Conservation (phyloP, 495 filamentous ascomycete species). For the Terfezia claveryi region DNA sequence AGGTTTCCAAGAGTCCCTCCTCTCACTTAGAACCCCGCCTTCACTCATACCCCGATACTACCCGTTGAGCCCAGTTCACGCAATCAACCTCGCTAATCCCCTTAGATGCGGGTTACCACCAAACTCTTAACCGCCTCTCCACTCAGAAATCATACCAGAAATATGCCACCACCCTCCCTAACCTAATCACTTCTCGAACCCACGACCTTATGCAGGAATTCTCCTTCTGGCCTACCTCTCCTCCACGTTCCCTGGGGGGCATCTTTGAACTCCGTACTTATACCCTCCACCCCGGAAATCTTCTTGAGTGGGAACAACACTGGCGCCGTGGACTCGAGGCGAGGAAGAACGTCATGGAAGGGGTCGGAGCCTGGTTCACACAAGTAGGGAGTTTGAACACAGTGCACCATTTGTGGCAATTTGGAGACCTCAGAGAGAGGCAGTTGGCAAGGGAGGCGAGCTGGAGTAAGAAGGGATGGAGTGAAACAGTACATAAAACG, state of each 20-base stretch:
- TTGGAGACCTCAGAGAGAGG: conserved; percentile 84
- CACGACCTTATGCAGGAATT: conserved; percentile 97
- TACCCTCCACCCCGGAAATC: conserved; percentile 82
- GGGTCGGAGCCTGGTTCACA: conserved; percentile 95
- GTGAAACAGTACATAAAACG: conserved; percentile 94
- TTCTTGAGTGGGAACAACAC: conserved; percentile 95
- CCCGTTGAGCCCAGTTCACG: background rate
- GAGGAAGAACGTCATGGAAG: conserved; percentile 88
- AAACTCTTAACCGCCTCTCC: conserved; percentile 64
- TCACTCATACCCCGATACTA: no score
- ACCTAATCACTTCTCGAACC: conserved; percentile 58
- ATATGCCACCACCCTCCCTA: conserved; percentile 63
- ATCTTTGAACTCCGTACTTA: conserved; percentile 94
- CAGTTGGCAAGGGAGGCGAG: conserved; percentile 82
- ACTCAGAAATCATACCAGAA: conserved; percentile 55
- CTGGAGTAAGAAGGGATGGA: conserved; percentile 90
- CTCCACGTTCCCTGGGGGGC: conserved; percentile 72
- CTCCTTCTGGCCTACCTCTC: conserved; percentile 93
- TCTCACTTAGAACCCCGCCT: no score
- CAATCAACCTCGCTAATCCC: background rate
- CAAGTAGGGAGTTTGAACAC: conserved; percentile 96
- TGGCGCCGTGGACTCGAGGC: conserved; percentile 87
- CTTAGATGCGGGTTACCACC: conserved; percentile 58
- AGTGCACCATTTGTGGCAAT: conserved; percentile 97
- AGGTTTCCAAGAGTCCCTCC: background rate